A percentile compares a stretch with the other conserved stretches of the same genome.
Evolutionary conservation across 345 rosid species (phyloP).

Genomic region (Eucalyptus sp.): DNA sequence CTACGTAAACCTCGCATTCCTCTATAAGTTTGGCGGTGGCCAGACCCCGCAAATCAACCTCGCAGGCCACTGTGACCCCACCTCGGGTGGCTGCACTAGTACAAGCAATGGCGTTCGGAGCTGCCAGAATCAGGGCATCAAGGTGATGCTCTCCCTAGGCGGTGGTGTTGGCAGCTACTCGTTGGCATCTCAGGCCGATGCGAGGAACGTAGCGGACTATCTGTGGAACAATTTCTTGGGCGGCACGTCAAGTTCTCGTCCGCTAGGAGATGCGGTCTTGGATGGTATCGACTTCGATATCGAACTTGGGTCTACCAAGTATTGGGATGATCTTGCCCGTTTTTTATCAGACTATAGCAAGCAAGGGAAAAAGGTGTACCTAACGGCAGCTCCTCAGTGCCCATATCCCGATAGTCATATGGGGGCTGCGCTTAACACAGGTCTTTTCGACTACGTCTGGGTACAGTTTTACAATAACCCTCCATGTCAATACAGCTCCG

Average conservation of each 20-base stretch:
- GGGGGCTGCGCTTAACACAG: slow-evolving; percentile 34
- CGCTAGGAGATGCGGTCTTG: slow-evolving; percentile 35
- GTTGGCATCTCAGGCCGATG: slow-evolving; percentile 24
- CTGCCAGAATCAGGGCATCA: slow-evolving; percentile 36
- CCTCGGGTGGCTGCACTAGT: slow-evolving; percentile 15
- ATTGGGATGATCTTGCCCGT: slow-evolving; percentile 36
- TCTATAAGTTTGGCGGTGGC: slow-evolving; percentile 39
- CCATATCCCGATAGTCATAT: slow-evolving; percentile 44
- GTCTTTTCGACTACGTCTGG: slow-evolving; percentile 43
- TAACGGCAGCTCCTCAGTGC: slow-evolving; percentile 58
- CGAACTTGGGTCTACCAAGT: slow-evolving; percentile 26
- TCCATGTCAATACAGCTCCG: slow-evolving; percentile 31
- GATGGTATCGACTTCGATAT: slow-evolving; percentile 51
- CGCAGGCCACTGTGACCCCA: slow-evolving; percentile 52
- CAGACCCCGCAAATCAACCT: slow-evolving; percentile 36
- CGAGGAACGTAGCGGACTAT: slow-evolving; percentile 8
- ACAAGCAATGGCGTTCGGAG: slow-evolving; percentile 13
- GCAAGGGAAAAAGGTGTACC: slow-evolving; percentile 25
- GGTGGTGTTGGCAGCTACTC: slow-evolving; percentile 35
- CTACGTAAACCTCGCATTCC: slow-evolving; percentile 45
- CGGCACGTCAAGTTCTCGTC: slow-evolving; percentile 4
- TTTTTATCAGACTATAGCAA: slow-evolving; percentile 9
- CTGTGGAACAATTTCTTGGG: slow-evolving; percentile 6
- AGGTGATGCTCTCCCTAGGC: slow-evolving; percentile 48
- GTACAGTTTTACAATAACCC: slow-evolving; percentile 51